Evolutionary conservation across 2,329 filamentous ascomycete genomes (phyloP).

Genomic region (Colletotrichum incanum): DNA sequence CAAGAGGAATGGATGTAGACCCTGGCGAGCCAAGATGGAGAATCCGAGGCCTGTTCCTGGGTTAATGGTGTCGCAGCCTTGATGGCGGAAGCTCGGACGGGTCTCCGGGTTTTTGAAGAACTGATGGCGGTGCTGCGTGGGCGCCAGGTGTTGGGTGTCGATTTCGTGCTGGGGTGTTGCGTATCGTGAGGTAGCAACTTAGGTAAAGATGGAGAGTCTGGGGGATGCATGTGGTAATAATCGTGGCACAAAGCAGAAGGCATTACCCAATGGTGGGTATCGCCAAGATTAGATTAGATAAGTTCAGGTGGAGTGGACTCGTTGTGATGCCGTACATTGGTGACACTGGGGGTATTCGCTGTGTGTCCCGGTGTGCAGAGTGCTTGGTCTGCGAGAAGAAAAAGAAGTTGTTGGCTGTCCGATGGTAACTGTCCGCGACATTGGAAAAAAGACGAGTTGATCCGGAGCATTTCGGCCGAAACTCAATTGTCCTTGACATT

Average conservation of each 20-base stretch:
- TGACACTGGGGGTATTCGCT: background rate
- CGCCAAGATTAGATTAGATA: conserved; percentile 41
- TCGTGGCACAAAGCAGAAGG: conserved; percentile 10
- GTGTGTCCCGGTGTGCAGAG: too few species aligned
- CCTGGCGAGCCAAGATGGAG: background rate
- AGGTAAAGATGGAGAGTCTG: conserved; percentile 20
- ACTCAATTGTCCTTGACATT: conserved; percentile 19
- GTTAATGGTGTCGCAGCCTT: too few species aligned
- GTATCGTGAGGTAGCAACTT: conserved; percentile 13
- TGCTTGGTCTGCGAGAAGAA: background rate
- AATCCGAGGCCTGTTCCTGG: too few species aligned
- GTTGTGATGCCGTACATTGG: background rate
- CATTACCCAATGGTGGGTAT: conserved; percentile 35
- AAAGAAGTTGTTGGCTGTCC: background rate
- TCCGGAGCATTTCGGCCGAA: conserved; percentile 35
- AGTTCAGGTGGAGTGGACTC: background rate
- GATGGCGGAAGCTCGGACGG: background rate
- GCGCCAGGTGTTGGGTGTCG: background rate
- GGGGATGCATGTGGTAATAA: conserved; percentile 23
- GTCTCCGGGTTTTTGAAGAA: background rate
- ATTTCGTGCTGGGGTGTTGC: conserved; percentile 7
- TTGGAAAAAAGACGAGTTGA: background rate
- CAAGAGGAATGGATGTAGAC: background rate
- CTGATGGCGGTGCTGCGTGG: background rate
- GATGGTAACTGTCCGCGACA: background rate